Conservation (phyloP, 192 early-diverging fungal genomes). For the Chytriomyces sp. region DNA sequence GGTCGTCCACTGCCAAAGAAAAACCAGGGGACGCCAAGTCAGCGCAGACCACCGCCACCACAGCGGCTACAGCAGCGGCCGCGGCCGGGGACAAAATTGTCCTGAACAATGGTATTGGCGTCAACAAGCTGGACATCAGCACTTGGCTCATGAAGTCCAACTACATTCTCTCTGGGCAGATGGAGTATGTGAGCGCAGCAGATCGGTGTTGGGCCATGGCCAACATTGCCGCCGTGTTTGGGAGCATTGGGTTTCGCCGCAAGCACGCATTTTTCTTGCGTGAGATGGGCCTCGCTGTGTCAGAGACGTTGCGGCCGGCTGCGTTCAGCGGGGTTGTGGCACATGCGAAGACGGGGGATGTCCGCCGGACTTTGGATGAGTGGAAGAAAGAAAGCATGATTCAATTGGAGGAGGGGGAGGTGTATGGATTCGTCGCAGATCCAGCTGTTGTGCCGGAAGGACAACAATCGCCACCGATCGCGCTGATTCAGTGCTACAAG, state of each 20-base stretch:
- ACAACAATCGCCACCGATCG: no score
- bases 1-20: slow-evolving; percentile 30
- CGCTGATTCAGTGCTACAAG: slow-evolving; percentile 67
- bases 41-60: not conserved
- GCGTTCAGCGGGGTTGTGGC: not conserved
- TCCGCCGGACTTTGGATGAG: not conserved
- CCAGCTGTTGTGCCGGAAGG: no score
- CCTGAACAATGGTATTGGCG: slow-evolving; percentile 43
- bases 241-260: slow-evolving; percentile 54
- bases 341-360: not conserved
- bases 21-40: not conserved
- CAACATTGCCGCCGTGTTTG: slow-evolving; percentile 61
- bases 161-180: slow-evolving; percentile 37
- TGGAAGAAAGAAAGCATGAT: slow-evolving; percentile 14
- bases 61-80: not conserved
- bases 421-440: not conserved
- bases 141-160: slow-evolving; percentile 66
- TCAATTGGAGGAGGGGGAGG: slow-evolving; percentile 13
- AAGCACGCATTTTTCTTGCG: slow-evolving; percentile 77
- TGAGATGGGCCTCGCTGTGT: slow-evolving; percentile 52
- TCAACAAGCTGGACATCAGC: slow-evolving; percentile 55
- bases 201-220: slow-evolving; percentile 63
- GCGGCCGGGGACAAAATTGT: slow-evolving; percentile 38
- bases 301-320: slow-evolving; percentile 23
- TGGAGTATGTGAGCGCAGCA: slow-evolving; percentile 57